A percentile compares a stretch with the other conserved stretches of the same genome.
Conservation (phyloP, 139 green algal species). For the Chlorella sp. region DNA sequence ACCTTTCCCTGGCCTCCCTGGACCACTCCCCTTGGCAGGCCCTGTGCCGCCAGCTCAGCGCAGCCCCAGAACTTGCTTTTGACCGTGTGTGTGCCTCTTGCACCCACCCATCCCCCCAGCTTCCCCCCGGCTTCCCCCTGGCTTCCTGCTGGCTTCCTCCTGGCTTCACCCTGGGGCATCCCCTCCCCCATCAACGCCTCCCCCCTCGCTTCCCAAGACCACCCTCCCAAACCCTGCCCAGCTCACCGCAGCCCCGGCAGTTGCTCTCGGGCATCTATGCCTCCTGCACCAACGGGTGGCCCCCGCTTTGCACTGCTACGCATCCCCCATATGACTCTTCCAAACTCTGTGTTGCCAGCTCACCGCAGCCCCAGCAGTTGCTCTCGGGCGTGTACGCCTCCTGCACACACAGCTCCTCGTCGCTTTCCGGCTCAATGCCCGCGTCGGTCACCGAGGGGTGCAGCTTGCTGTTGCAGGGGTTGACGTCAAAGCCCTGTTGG, state of each 20-base stretch:
- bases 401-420: slow-evolving; percentile 72
- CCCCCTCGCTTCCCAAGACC: too few relatives aligned
- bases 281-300: slow-evolving; percentile 37
- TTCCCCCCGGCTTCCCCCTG: neutral
- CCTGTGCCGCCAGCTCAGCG: too few relatives aligned
- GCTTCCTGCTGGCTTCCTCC: too few relatives aligned
- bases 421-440: slow-evolving; percentile 55
- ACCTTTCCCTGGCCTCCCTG: too few relatives aligned
- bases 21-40: too few relatives aligned
- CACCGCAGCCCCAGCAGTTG: slow-evolving; percentile 83
- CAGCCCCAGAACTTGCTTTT: too few relatives aligned
- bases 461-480: slow-evolving; percentile 78
- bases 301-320: too few relatives aligned
- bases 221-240: neutral
- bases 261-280: slow-evolving; percentile 72
- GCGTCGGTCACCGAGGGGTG: slow-evolving; percentile 73
- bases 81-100: too few relatives aligned
- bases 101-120: too few relatives aligned
- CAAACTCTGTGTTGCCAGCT: slow-evolving; percentile 46
- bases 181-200: too few relatives aligned
- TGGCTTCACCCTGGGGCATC: neutral
- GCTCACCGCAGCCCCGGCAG: slow-evolving; percentile 81
- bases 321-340: too few relatives aligned
- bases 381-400: slow-evolving; percentile 77
- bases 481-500: slow-evolving; percentile 59